Conservation (phyloP, 345 rosid genomes). For the Viola odorata region DNA sequence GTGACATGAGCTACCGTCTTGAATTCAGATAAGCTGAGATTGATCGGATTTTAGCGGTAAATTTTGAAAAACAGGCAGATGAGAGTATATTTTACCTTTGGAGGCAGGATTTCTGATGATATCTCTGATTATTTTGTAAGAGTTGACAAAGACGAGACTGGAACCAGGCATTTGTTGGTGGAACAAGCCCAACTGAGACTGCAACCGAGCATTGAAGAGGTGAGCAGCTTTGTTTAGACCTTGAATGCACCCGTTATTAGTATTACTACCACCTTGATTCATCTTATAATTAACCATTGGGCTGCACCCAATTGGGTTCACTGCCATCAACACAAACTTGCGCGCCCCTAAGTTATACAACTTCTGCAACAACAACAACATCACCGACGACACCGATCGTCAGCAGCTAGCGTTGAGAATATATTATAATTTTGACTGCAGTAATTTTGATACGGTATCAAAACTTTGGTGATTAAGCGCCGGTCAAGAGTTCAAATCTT, state of each 20-base stretch:
- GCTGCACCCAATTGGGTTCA: conserved; percentile 48
- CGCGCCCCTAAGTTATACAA: conserved; percentile 45
- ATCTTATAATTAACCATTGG: conserved; percentile 24
- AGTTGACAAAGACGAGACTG: conserved; percentile 34
- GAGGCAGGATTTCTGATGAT: conserved; percentile 33
- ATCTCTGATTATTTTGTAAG: conserved; percentile 41
- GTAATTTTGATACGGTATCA: neutral
- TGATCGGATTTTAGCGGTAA: no score
- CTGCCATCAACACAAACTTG: conserved; percentile 49
- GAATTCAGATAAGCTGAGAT: no score
- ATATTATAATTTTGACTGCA: neutral
- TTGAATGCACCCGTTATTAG: conserved; percentile 14
- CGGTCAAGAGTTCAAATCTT: neutral
- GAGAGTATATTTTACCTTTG: conserved; percentile 21
- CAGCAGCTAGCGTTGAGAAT: neutral
- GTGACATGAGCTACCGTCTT: no score
- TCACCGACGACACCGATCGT: neutral
- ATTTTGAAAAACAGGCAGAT: no score
- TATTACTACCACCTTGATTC: neutral
- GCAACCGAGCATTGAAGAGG: conserved; percentile 40
- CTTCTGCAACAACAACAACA: conserved; percentile 27
- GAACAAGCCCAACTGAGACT: conserved; percentile 13
- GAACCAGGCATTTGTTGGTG: conserved; percentile 29
- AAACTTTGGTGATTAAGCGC: neutral
- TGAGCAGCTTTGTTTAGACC: conserved; percentile 40